These are phyloP conservation scores for Rosa lucieae DNA, from an alignment of 306 rosid genomes.

Conservation along the genomic window DNA sequence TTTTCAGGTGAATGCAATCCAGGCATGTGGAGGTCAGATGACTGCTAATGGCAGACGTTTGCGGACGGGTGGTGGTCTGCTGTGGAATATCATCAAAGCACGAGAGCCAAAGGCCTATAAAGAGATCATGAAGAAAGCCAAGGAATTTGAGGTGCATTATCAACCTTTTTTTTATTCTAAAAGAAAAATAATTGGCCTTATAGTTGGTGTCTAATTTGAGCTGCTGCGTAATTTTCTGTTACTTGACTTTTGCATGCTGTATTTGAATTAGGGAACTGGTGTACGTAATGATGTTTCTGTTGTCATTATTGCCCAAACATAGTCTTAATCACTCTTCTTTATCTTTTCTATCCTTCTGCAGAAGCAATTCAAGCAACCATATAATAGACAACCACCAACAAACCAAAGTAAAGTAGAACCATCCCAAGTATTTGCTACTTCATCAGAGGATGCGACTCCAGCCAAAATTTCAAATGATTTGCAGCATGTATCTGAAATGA, in stretches of 20 bases:
- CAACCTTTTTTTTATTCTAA: background rate
- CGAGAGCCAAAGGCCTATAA: constrained; percentile 81
- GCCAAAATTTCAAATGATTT: constrained; percentile 21
- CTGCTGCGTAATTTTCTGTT: background rate
- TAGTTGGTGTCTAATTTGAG: background rate
- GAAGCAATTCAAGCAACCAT: constrained; percentile 74
- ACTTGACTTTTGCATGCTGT: background rate
- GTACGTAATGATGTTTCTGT: background rate
- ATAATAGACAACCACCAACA: constrained; percentile 26
- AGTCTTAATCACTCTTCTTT: background rate
- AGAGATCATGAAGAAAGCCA: constrained; percentile 85
- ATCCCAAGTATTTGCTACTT: constrained; percentile 26
- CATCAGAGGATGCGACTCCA: constrained; percentile 6
- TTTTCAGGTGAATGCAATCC: constrained; percentile 78
- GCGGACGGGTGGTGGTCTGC: constrained; percentile 81
- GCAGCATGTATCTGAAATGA: constrained; percentile 7
- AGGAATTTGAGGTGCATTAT: constrained; percentile 75
- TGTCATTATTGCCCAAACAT: background rate
- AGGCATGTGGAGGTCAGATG: constrained; percentile 88
- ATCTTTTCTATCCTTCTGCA: constrained; percentile 39
- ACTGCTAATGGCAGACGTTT: constrained; percentile 70
- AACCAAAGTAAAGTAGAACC: constrained; percentile 37
- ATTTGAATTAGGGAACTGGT: background rate
- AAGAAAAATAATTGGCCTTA: background rate
- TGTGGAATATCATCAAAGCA: constrained; percentile 78